These are phyloP conservation scores for Lolium perenne DNA, from an alignment of 176 grass and related monocot species.

Conservation along the genomic window DNA sequence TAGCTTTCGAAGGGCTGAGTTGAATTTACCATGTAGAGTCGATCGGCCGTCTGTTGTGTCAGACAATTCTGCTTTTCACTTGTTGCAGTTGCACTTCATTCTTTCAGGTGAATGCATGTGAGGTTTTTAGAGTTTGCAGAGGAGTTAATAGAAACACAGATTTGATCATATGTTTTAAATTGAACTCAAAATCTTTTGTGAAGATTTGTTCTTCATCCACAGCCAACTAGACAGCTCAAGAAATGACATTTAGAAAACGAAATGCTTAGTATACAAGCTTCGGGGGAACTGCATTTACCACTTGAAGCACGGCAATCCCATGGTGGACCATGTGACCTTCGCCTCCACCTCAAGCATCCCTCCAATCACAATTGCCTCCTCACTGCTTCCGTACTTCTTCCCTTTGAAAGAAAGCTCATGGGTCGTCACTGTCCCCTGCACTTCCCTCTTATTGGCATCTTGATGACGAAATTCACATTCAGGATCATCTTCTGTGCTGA, in stretches of 20 bases:
- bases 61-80: slow-evolving; percentile 15
- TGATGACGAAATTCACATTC: neutral
- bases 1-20: slow-evolving; percentile 35
- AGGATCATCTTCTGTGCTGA: slow-evolving; percentile 3
- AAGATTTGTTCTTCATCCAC: neutral
- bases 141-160: slow-evolving; percentile 14
- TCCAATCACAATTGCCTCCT: neutral
- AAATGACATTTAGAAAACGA: neutral
- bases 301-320: neutral
- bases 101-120: slow-evolving; percentile 7
- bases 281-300: neutral
- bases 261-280: no score
- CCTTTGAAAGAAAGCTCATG: neutral
- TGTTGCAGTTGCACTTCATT: slow-evolving; percentile 16
- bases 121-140: slow-evolving; percentile 40
- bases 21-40: slow-evolving; percentile 27
- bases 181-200: neutral
- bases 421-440: neutral
- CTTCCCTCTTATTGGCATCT: neutral
- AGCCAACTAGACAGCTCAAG: neutral
- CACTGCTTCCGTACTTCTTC: neutral
- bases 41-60: neutral
- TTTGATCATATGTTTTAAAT: neutral
- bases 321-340: neutral
- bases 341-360: neutral